Base-by-base conservation (phyloP, 192 early-diverging fungal genomes). In the Fimicolochytrium jonesii region DNA sequence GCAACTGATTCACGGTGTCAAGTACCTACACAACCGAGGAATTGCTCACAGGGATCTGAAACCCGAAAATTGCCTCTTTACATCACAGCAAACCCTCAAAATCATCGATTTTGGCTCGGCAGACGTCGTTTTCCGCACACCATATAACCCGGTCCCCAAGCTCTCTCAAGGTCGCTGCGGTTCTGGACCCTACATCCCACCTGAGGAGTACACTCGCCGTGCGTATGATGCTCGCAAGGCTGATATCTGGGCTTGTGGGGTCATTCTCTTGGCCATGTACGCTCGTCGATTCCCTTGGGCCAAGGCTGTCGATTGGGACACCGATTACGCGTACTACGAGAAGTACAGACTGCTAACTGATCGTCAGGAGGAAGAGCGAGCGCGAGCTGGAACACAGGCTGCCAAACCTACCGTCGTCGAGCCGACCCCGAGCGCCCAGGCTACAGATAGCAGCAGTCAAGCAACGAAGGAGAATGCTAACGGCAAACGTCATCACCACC, bases 81-180 rank as follows among this genome's bases (percentile, higher is more conserved):
- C 90, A 48, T 35, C 48, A 15, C 78, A 84, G 59, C 77, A 80
- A 9, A 67, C 45, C 13, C 61, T 97, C 54, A 97, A 97, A 73
- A 92, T 97, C 64, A 89, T 93, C 11, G 94, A 97, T 80, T 97
- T 96, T 84, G 94, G 94, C 37, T 89, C 93, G n/a, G 89, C 91
- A 3, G 90, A 91, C 66, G 94, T 96, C 4, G 93, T 95, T 77
- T n/a, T 49, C 56, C 80, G 80, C 31, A 86, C 86, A 41, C 92
- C 90, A 81, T 83, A 89, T 66, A 80, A 74, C 48, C 66, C 71
- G 41, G 56, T 82, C 51, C 11, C 43, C 13, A 48, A 39, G 73
- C 76, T 81, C 29, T 87, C 90, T 65, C 72, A 80, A 41, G 92
- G 94, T 11, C 70, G 90, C 52, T 92, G 90, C 67, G 94, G 94